These are phyloP conservation scores for Pestalotiopsis sp. DNA, from an alignment of 2,329 filamentous ascomycete genomes.

Conservation along the genomic window DNA sequence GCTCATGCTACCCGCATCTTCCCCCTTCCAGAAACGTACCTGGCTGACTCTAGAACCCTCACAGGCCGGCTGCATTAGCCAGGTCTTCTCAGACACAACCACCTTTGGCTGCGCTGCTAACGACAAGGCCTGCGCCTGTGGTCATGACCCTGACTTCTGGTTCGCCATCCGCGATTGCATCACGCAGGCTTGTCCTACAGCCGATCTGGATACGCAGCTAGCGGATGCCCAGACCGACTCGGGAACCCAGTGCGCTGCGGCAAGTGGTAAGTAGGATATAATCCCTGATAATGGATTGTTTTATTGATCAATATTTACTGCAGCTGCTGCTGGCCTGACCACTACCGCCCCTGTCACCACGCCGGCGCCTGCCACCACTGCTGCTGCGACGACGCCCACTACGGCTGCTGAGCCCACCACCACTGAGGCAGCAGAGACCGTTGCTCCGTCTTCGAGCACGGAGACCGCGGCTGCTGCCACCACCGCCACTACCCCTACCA, in stretches of 20 bases:
- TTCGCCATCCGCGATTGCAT: conserved; percentile 18
- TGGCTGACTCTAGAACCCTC: conserved; percentile 3
- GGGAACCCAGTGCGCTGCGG: background rate
- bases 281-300: background rate
- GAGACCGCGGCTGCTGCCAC: background rate
- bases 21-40: conserved; percentile 2
- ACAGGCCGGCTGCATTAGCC: conserved; percentile 16
- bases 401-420: background rate
- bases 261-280: conserved; percentile 10
- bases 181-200: conserved; percentile 15
- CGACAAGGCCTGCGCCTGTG: conserved; percentile 16
- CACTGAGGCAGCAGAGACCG: conserved; percentile 2
- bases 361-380: background rate
- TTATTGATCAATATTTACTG: conserved; percentile 13
- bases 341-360: background rate
- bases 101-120: conserved; percentile 7
- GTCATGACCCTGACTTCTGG: conserved; percentile 5
- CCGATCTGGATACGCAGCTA: conserved; percentile 1
- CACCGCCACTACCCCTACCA: background rate
- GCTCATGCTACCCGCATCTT: background rate
- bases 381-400: background rate
- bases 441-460: background rate
- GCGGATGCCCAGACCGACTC: background rate
- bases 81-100: conserved; percentile 13
- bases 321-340: conserved; percentile 9